A percentile compares a stretch with the other conserved stretches of the same genome.
Evolutionary conservation across 345 rosid species (phyloP).

Genomic region (Gossypium australe): DNA sequence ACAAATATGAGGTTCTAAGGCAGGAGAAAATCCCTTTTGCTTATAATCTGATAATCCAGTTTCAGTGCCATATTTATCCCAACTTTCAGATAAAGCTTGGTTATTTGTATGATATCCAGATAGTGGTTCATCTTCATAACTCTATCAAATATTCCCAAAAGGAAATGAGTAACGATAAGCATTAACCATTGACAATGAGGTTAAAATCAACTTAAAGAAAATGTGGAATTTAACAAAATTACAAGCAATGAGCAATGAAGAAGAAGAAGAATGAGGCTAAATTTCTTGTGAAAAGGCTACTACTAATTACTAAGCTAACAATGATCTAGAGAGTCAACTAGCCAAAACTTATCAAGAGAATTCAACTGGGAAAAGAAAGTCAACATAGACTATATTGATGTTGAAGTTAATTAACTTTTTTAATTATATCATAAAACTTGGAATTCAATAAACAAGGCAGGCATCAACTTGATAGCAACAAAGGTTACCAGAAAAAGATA

Average conservation of each 20-base stretch:
- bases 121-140: constrained; percentile 71
- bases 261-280: no score
- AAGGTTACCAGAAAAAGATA: background rate
- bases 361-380: background rate
- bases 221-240: background rate
- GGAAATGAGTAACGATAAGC: background rate
- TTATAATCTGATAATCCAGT: constrained; percentile 46
- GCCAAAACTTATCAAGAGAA: background rate
- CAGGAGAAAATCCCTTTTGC: constrained; percentile 40
- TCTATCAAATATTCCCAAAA: constrained; percentile 38
- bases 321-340: no score
- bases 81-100: constrained; percentile 51
- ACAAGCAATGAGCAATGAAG: no score
- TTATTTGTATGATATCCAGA: constrained; percentile 45
- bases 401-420: background rate
- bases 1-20: constrained; percentile 43
- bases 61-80: constrained; percentile 65
- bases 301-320: no score
- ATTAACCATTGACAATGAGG: background rate
- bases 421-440: background rate
- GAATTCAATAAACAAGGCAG: constrained; percentile 13
- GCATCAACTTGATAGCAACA: constrained; percentile 4
- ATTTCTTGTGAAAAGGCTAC: no score
- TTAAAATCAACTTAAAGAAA: background rate
- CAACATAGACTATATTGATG: background rate